phyloP scores from a whole-genome alignment of 2,329 filamentous ascomycete species.

The Aaosphaeria arxii region DNA sequence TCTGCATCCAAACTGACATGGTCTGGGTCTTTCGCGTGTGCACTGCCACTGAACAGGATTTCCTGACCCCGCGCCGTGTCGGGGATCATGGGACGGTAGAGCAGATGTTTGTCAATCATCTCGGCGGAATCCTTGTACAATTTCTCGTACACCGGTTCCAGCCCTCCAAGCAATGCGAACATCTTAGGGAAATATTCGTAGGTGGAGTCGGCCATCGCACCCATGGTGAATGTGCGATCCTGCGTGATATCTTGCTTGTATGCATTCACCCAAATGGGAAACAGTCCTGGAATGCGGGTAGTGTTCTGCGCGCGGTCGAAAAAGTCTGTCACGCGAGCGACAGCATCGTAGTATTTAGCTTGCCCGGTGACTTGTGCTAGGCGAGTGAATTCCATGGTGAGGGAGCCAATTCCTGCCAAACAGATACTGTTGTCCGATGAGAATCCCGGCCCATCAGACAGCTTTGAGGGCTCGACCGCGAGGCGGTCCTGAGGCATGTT shows the following conservation, averaged over 20 bases:
- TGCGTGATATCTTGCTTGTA: conserved; percentile 23
- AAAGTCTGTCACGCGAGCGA: conserved; percentile 29
- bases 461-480: conserved; percentile 35
- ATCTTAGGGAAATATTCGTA: conserved; percentile 41
- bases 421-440: conserved; percentile 40
- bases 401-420: conserved; percentile 46
- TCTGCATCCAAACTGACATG: conserved; percentile 41
- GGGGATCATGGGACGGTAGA: conserved; percentile 46
- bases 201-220: conserved; percentile 36
- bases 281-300: conserved; percentile 35
- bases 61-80: conserved; percentile 19
- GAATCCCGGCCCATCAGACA: conserved; percentile 19
- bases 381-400: conserved; percentile 41
- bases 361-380: conserved; percentile 35
- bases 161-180: conserved; percentile 37
- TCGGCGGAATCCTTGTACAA: conserved; percentile 54
- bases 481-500: conserved; percentile 45
- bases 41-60: conserved; percentile 35
- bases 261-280: conserved; percentile 39
- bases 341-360: conserved; percentile 36
- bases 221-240: conserved; percentile 30
- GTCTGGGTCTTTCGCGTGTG: conserved; percentile 15
- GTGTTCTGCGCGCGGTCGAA: conserved; percentile 28
- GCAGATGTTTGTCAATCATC: conserved; percentile 45
- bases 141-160: conserved; percentile 47